Percentiles rank a stretch among this genome's conserved stretches.
Conservation (phyloP, 345 rosid genomes). For the Psidium guajava region DNA sequence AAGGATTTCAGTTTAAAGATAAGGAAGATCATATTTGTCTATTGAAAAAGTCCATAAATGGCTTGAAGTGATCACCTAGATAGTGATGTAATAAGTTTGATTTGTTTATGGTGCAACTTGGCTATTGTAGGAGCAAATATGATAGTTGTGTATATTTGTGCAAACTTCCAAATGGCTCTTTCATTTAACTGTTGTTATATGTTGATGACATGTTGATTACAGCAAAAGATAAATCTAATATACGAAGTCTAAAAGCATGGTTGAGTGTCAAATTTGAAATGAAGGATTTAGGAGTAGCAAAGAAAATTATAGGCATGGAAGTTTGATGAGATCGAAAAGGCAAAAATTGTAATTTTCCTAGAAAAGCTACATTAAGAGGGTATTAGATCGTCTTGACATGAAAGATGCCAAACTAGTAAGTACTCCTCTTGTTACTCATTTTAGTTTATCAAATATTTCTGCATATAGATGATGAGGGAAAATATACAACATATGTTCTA, state of each 20-base stretch:
- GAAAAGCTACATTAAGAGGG: neutral
- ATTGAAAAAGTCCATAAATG: neutral
- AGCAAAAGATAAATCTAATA: no score
- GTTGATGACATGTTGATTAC: no score
- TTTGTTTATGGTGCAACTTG: neutral
- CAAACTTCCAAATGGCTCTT: neutral
- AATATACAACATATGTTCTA: neutral
- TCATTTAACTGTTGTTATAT: no score
- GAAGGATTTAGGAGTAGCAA: neutral
- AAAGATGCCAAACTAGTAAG: neutral
- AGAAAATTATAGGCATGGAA: neutral
- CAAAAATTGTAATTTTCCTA: neutral
- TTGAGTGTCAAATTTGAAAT: neutral
- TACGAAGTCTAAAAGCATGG: no score
- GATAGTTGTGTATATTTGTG: no score
- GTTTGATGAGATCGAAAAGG: neutral
- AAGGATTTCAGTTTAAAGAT: no score
- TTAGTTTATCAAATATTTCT: neutral
- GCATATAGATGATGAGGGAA: neutral
- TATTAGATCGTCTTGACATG: neutral
- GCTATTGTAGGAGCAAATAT: neutral
- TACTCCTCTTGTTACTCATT: neutral
- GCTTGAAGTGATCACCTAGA: neutral
- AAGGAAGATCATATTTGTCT: no score
- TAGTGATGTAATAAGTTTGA: neutral